phyloP scores from a whole-genome alignment of 2,329 filamentous ascomycete genomes.

The Ophiostoma novo-ulmi region DNA sequence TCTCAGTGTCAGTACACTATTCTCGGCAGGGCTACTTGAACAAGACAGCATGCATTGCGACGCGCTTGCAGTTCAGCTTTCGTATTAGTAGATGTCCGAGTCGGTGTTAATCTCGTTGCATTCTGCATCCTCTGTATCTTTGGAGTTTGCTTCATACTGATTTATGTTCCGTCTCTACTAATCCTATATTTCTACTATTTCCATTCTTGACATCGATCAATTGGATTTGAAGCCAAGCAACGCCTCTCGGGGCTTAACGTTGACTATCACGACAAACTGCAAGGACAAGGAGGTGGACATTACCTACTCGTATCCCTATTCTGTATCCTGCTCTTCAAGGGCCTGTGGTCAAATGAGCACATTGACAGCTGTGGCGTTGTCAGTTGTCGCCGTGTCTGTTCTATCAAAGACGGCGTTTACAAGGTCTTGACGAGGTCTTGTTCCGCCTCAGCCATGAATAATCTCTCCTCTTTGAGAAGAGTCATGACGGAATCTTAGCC shows the following conservation, averaged over 20 bases:
- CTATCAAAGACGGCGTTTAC: background rate
- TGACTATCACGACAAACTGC: background rate
- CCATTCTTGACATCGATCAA: background rate
- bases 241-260: constrained; percentile 6
- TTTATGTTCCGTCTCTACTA: background rate
- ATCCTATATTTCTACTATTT: background rate
- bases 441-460: background rate
- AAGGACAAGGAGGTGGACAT: background rate
- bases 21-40: background rate
- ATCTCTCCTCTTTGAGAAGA: background rate
- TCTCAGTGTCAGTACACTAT: background rate
- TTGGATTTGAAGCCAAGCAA: background rate
- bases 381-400: background rate
- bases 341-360: background rate
- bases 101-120: background rate
- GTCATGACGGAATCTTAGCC: background rate
- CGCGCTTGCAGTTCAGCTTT: constrained; percentile 6
- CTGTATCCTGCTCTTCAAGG: background rate
- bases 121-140: background rate
- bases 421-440: background rate
- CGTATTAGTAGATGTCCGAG: background rate
- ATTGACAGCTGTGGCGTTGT: constrained; percentile 5
- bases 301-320: background rate
- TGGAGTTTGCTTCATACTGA: too few species aligned
- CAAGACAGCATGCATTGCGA: background rate